Evolutionary conservation across 2,329 filamentous ascomycete species (phyloP).

Genomic region (Colletotrichum kahawae): DNA sequence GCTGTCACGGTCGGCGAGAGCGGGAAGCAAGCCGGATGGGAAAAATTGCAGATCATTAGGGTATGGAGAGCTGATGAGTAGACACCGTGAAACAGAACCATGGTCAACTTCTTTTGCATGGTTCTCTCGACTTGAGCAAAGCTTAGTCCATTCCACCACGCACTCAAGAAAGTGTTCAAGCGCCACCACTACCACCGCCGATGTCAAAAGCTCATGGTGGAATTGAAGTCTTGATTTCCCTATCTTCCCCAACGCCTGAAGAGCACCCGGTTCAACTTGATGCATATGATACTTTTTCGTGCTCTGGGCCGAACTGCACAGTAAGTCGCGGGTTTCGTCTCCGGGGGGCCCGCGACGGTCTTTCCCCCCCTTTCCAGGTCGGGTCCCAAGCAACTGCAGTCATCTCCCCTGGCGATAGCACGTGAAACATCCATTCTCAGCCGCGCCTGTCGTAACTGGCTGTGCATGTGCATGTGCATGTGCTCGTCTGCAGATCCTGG

Average conservation of each 20-base stretch:
- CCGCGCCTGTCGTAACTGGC: neutral
- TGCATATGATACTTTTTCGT: slow-evolving; percentile 1
- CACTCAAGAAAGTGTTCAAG: neutral
- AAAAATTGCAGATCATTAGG: slow-evolving; percentile 87
- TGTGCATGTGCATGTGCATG: neutral
- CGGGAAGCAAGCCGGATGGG: slow-evolving; percentile 90
- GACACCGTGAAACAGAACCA: neutral
- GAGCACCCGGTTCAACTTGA: slow-evolving; percentile 18
- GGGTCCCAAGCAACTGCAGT: neutral
- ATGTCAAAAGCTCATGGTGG: neutral
- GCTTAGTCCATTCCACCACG: neutral
- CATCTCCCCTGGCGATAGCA: neutral
- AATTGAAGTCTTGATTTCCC: slow-evolving; percentile 17
- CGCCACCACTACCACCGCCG: neutral
- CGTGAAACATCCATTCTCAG: neutral
- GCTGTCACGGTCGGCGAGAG: slow-evolving; percentile 81
- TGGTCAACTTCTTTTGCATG: neutral
- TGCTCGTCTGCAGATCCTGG: neutral
- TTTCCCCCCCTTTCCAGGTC: neutral
- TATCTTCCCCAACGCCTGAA: slow-evolving; percentile 15
- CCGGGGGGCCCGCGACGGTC: neutral
- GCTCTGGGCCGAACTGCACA: neutral
- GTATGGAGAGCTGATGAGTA: slow-evolving; percentile 69
- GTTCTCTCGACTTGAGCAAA: neutral
- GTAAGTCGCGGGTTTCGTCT: slow-evolving; percentile 4